Base-by-base conservation (phyloP, 768 basidiomycete species). In the Panellus pusillus region DNA sequence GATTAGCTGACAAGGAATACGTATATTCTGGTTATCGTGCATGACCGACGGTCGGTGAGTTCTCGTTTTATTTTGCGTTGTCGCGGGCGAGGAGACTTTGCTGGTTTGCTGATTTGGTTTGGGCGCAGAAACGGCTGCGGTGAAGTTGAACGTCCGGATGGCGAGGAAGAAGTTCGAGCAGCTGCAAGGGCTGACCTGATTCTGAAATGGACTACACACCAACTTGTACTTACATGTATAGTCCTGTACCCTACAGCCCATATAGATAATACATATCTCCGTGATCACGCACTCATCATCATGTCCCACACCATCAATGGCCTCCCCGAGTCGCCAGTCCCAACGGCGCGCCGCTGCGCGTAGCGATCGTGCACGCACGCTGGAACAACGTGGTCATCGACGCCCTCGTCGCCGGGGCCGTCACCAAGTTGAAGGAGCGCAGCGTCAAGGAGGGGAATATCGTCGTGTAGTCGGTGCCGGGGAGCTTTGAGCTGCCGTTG, bases 1-100 rank as follows among this genome's bases (percentile, higher is more conserved):
- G 94, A 97, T 61, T 89, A 92, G 62, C 82, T 98, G 77, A 97
- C 96, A 20, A 79, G 81, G 63, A 97, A 97, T 68, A 96, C 95
- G 1, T 98, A 93, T 63, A 86, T 98, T 44, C 76, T 98, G 65
- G 80, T 97, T 49, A 82, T 98, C 37, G 87, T 91, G 9, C 90
- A 93, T 60, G 86, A 96, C 91, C 92, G 0, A 84, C 87, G 70
- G 87, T 94, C 66, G 92, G 93, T 93, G 57, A 57, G 79, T 68
- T 14, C 15, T 46, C 29, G 47, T n/a, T 50, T 48, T n/a, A n/a
- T n/a, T 36, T 27, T 54, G n/a, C 31, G 8, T 9, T 14, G 20
- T n/a, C 15, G 14, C 29, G 46, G 38, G 27, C 46, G 7, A 47
- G 42, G 18, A 43, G 46, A 11, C 32, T 35, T 35, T 9, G 32